These are phyloP conservation scores for Neonectria faginata DNA, from an alignment of 2,329 filamentous ascomycete genomes.

Conservation along the genomic window DNA sequence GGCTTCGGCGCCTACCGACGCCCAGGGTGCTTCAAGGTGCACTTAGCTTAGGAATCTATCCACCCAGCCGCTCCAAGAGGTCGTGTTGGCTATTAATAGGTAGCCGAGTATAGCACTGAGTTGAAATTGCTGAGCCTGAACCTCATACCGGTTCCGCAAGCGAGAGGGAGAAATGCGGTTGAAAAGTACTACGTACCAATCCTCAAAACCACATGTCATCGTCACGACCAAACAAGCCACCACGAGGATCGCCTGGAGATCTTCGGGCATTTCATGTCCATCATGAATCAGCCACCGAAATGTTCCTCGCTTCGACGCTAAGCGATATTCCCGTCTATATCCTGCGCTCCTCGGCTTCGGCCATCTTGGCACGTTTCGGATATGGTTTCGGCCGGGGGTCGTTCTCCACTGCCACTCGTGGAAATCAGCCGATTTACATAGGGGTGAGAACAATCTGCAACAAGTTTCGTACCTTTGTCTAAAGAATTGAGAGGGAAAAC, in stretches of 20 bases:
- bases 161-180: neutral
- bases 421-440: slow-evolving; percentile 18
- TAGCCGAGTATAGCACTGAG: neutral
- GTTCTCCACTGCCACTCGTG: slow-evolving; percentile 4
- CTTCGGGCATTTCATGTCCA: slow-evolving; percentile 10
- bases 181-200: neutral
- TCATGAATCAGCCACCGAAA: slow-evolving; percentile 11
- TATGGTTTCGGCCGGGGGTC: slow-evolving; percentile 13
- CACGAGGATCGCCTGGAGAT: slow-evolving; percentile 4
- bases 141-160: neutral
- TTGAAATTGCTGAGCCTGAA: neutral
- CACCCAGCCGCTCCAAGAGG: neutral
- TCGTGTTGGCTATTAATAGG: slow-evolving; percentile 3
- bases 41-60: neutral
- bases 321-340: slow-evolving; percentile 15
- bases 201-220: neutral
- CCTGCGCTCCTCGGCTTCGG: slow-evolving; percentile 6
- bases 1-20: slow-evolving; percentile 23
- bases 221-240: slow-evolving; percentile 4
- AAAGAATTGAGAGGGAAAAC: neutral
- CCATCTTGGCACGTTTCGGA: slow-evolving; percentile 11
- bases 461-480: slow-evolving; percentile 3
- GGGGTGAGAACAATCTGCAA: slow-evolving; percentile 12
- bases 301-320: neutral
- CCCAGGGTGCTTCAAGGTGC: slow-evolving; percentile 19